phyloP scores from a whole-genome alignment of 306 rosid genomes.

The Cicer bijugum region DNA sequence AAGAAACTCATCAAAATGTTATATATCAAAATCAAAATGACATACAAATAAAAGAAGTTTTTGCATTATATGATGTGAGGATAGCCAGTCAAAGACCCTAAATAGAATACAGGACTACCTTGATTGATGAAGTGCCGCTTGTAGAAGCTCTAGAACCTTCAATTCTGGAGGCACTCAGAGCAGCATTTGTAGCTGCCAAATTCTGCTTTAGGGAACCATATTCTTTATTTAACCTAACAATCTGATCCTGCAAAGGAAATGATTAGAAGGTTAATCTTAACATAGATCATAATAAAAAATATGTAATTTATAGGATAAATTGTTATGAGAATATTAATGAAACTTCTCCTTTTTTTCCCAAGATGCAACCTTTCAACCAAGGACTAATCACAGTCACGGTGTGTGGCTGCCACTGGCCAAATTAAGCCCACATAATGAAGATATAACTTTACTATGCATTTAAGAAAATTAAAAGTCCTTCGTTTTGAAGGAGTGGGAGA shows the following conservation, averaged over 20 bases:
- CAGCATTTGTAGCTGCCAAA: conserved; percentile 62
- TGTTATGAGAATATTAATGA: conserved; percentile 1
- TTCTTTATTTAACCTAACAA: conserved; percentile 72
- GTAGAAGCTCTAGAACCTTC: conserved; percentile 56
- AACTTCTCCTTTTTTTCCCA: conserved; percentile 14
- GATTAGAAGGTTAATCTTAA: conserved; percentile 32
- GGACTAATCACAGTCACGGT: background rate
- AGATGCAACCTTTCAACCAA: background rate
- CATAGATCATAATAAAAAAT: conserved; percentile 23
- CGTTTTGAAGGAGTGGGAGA: background rate
- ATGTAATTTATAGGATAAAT: conserved; percentile 15
- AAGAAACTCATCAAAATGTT: conserved; percentile 1
- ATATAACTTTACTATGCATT: conserved; percentile 19
- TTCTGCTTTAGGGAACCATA: conserved; percentile 78
- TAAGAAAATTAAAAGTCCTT: conserved; percentile 29
- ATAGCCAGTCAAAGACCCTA: conserved; percentile 2
- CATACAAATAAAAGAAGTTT: conserved; percentile 4
- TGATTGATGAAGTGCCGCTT: conserved; percentile 54
- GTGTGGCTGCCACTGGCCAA: background rate
- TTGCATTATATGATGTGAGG: background rate
- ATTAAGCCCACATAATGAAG: conserved; percentile 8
- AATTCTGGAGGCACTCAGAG: conserved; percentile 53
- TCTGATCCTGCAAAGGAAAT: conserved; percentile 67
- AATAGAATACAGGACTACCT: conserved; percentile 52
- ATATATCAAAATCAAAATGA: conserved; percentile 23